A percentile compares a stretch with the other conserved stretches of the same genome.
Evolutionary conservation across 2,329 filamentous ascomycete genomes (phyloP).

Genomic region (Laburnicola sp.): DNA sequence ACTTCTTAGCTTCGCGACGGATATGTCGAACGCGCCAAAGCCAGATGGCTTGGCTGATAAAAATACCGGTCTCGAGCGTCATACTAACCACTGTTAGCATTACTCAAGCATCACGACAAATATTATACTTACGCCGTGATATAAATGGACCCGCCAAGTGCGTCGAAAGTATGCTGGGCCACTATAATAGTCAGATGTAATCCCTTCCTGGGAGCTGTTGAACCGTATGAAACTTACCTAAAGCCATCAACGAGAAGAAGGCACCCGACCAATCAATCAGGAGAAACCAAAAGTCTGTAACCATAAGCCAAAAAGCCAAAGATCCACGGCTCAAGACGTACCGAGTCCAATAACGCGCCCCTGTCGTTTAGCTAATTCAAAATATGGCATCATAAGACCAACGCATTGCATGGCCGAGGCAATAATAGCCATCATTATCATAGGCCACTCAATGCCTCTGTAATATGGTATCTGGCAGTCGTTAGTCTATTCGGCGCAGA

Average conservation of each 20-base stretch:
- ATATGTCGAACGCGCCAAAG: conserved; percentile 58
- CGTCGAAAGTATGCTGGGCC: conserved; percentile 63
- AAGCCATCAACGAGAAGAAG: conserved; percentile 65
- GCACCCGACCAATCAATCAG: conserved; percentile 63
- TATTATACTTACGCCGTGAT: conserved; percentile 60
- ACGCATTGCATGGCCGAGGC: conserved; percentile 60
- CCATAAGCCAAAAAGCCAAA: conserved; percentile 9
- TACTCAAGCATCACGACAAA: neutral
- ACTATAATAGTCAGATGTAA: conserved; percentile 48
- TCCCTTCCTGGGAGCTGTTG: neutral
- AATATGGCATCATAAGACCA: conserved; percentile 64
- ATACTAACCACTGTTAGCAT: conserved; percentile 46
- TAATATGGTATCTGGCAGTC: conserved; percentile 55
- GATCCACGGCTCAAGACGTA: conserved; percentile 28
- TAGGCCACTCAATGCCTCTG: conserved; percentile 57
- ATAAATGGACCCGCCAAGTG: conserved; percentile 63
- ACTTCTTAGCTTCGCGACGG: conserved; percentile 55
- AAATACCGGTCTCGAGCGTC: conserved; percentile 63
- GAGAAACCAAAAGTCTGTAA: conserved; percentile 59
- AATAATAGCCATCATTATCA: conserved; percentile 60
- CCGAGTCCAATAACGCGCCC: conserved; percentile 66
- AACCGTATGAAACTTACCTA: conserved; percentile 50
- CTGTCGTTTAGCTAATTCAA: conserved; percentile 63
- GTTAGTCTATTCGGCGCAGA: conserved; percentile 1
- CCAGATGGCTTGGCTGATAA: conserved; percentile 63